Evolutionary conservation across 768 basidiomycete genomes (phyloP).

Genomic region (Lentinula sp.): DNA sequence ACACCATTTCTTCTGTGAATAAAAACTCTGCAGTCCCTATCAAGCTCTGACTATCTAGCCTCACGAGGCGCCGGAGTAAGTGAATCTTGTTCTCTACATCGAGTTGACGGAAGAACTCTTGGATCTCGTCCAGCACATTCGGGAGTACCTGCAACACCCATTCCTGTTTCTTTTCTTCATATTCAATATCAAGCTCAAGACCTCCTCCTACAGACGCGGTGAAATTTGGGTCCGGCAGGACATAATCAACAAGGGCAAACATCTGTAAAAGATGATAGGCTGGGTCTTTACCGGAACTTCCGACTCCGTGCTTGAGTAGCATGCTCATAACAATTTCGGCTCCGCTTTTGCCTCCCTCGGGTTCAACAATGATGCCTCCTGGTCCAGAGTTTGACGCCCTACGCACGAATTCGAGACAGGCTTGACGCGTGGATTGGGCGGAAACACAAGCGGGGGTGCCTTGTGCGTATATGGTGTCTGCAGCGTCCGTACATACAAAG

Average conservation of each 20-base stretch:
- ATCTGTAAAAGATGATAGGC: constrained; percentile 49
- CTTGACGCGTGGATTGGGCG: constrained; percentile 38
- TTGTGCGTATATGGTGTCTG: constrained; percentile 33
- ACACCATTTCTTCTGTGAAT: constrained; percentile 54
- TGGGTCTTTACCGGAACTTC: constrained; percentile 43
- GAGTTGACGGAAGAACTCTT: constrained; percentile 47
- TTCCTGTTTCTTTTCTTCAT: constrained; percentile 26
- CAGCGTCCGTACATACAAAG: constrained; percentile 47
- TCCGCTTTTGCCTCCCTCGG: constrained; percentile 23
- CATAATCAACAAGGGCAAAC: constrained; percentile 47
- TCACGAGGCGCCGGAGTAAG: constrained; percentile 48
- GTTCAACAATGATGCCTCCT: constrained; percentile 21
- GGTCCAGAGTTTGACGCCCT: constrained; percentile 27
- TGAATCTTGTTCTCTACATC: constrained; percentile 49
- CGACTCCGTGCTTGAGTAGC: constrained; percentile 45
- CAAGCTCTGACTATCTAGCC: constrained; percentile 45
- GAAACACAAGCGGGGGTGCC: constrained; percentile 31
- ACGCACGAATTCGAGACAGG: constrained; percentile 46
- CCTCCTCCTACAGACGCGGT: not conserved
- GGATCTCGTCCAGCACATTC: constrained; percentile 47
- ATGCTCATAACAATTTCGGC: constrained; percentile 50
- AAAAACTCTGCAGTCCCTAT: constrained; percentile 67
- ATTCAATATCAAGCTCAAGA: constrained; percentile 9
- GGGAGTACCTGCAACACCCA: constrained; percentile 58
- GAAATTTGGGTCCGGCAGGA: constrained; percentile 38